Evolutionary conservation across 108 stramenopile genomes (phyloP).

Genomic region (Nannochloropsis salina): DNA sequence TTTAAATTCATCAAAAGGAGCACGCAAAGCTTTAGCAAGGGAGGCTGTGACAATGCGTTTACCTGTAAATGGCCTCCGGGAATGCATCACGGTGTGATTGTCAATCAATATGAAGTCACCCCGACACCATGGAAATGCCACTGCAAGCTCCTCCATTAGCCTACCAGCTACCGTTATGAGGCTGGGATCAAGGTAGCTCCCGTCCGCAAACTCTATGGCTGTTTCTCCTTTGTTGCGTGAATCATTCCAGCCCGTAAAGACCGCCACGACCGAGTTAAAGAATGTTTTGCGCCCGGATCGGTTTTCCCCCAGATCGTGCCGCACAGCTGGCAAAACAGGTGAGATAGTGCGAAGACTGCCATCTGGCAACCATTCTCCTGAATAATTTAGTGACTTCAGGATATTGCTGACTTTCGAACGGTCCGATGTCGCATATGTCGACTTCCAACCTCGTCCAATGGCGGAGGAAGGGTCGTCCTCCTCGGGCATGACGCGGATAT

Average conservation of each 20-base stretch:
- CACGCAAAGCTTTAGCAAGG: neutral
- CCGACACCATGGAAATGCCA: slow-evolving; percentile 64
- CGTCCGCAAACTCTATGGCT: slow-evolving; percentile 67
- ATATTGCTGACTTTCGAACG: slow-evolving; percentile 57
- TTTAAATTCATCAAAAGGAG: too few species aligned
- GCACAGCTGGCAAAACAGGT: slow-evolving; percentile 62
- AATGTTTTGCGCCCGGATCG: slow-evolving; percentile 33
- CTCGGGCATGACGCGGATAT: slow-evolving; percentile 65
- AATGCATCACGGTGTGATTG: slow-evolving; percentile 73
- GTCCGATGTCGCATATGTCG: slow-evolving; percentile 58
- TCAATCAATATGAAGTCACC: slow-evolving; percentile 69
- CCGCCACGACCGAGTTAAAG: slow-evolving; percentile 63
- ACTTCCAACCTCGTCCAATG: slow-evolving; percentile 70
- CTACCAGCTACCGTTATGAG: slow-evolving; percentile 59
- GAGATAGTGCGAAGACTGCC: slow-evolving; percentile 62
- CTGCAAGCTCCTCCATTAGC: slow-evolving; percentile 62
- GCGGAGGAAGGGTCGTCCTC: slow-evolving; percentile 66
- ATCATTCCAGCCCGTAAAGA: slow-evolving; percentile 70
- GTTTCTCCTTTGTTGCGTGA: slow-evolving; percentile 63
- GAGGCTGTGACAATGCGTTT: slow-evolving; percentile 36
- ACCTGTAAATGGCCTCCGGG: slow-evolving; percentile 59
- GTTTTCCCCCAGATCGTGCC: slow-evolving; percentile 23
- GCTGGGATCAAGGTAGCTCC: slow-evolving; percentile 57
- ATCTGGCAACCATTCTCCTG: slow-evolving; percentile 65
- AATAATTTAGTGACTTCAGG: slow-evolving; percentile 59